A percentile compares a stretch with the other conserved stretches of the same genome.
phyloP scores from a whole-genome alignment of 768 basidiomycete genomes.

The Butyriboletus loyo region DNA sequence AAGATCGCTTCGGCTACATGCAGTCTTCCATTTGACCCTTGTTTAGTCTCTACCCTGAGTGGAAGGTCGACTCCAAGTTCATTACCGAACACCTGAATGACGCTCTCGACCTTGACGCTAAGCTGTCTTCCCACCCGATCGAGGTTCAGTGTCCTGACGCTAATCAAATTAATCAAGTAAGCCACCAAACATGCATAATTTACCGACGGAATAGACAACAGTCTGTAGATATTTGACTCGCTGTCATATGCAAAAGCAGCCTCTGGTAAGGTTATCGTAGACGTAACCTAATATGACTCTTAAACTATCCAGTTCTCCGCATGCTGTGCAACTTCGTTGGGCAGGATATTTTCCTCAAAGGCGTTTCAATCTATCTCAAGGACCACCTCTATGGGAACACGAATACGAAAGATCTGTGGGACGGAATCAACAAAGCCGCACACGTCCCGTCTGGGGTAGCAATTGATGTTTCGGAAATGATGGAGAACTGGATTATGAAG shows the following conservation, averaged over 20 bases:
- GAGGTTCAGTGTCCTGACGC: slow-evolving; percentile 89
- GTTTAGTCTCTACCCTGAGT: slow-evolving; percentile 75
- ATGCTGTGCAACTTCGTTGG: slow-evolving; percentile 91
- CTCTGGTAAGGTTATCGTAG: slow-evolving; percentile 46
- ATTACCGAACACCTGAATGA: slow-evolving; percentile 70
- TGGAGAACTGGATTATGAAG: slow-evolving; percentile 91
- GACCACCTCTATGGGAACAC: slow-evolving; percentile 82
- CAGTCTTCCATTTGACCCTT: slow-evolving; percentile 1
- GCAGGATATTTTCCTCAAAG: slow-evolving; percentile 82
- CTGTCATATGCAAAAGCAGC: slow-evolving; percentile 85
- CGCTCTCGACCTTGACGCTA: slow-evolving; percentile 82
- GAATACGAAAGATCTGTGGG: slow-evolving; percentile 83
- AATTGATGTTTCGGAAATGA: slow-evolving; percentile 70
- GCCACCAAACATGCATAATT: background rate
- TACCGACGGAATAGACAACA: background rate
- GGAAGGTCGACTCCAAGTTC: slow-evolving; percentile 81
- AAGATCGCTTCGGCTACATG: slow-evolving; percentile 17
- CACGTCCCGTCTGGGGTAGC: slow-evolving; percentile 35
- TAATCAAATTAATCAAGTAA: slow-evolving; percentile 74
- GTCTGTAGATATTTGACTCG: slow-evolving; percentile 78
- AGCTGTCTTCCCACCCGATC: slow-evolving; percentile 87
- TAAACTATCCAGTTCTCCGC: slow-evolving; percentile 63
- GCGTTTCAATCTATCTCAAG: slow-evolving; percentile 91
- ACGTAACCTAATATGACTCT: background rate
- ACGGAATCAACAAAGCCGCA: slow-evolving; percentile 75